Base-by-base conservation (phyloP, 2,329 filamentous ascomycete genomes). In the Fusarium napiforme region DNA sequence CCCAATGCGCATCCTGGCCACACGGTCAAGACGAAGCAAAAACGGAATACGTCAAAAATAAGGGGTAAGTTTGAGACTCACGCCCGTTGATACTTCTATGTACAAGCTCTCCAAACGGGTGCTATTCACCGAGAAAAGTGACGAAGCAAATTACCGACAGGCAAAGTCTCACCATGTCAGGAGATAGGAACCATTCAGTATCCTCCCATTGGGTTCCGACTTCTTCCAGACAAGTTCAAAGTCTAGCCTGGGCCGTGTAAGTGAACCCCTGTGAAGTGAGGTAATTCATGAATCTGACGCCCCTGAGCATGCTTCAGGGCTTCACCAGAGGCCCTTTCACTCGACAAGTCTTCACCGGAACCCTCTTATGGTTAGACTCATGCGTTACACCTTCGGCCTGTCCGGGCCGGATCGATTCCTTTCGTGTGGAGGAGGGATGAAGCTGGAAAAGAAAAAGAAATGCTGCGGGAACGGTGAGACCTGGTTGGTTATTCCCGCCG, bases 151-250 rank as follows among this genome's bases (percentile, higher is more conserved):
- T 65, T 76, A 64, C 72, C 56, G 66, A 64, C 65, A 40, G 53
- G 52, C 46, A 58, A 58, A 71, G 76, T 78, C 76, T 78, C 73
- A 77, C 76, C 74, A 77, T 63, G 69, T 77, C 76, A 77, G 76
- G 76, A 78, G 76, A 77, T 68, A 65, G 43, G 53, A 39, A 50
- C 30, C 52, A 40, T 60, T 57, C 32, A 74, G 52, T 65, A 36
- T 52, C 36, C 52, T 68, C 43, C 52, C 47, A 47, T 69, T 67
- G 60, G 59, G 52, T 74, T 72, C 71, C 70, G 70, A 67, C 53
- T 73, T 61, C 46, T 73, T 60, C 61, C 70, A 73, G 61, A 57
- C 52, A 67, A 57, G 56, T 39, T 37, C 57, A 62, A 49, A 56
- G 53, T 46, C 37, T 69, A 53, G 62, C 55, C 58, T 34, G 52